phyloP scores from a whole-genome alignment of 192 early-diverging fungal species.

The Coemansia furcata region DNA sequence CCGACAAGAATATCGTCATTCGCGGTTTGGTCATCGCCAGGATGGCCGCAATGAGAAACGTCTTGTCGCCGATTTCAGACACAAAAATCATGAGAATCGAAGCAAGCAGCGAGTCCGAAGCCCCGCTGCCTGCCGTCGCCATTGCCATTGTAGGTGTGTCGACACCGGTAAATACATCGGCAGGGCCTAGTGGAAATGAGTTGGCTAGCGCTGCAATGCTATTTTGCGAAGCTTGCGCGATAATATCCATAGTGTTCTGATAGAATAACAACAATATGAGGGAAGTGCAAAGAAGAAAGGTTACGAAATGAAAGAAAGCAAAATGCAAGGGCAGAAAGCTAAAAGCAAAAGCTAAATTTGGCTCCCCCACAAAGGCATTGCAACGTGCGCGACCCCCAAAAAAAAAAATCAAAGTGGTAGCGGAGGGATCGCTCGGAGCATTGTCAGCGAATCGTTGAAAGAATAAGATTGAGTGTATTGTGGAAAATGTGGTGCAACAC shows the following conservation, averaged over 20 bases:
- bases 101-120: conserved; percentile 50
- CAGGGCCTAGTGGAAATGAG: neutral
- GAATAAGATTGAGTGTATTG: neutral
- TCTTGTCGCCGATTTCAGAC: conserved; percentile 99
- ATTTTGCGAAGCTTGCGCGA: neutral
- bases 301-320: neutral
- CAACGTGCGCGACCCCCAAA: neutral
- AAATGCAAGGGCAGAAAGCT: neutral
- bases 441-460: neutral
- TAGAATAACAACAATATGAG: neutral
- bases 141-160: conserved; percentile 10
- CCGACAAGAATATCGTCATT: conserved; percentile 83
- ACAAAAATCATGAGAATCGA: conserved; percentile 87
- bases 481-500: neutral
- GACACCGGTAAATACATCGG: conserved; percentile 1
- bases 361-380: neutral
- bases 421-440: neutral
- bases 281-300: neutral
- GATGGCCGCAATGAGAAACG: conserved; percentile 97
- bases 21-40: conserved; percentile 98
- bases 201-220: neutral
- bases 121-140: conserved; percentile 1
- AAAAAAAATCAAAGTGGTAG: neutral
- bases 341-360: neutral
- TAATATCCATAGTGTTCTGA: conserved; percentile 3